Base-by-base conservation (phyloP, 495 filamentous ascomycete species). In the Podospora pseudopauciseta region DNA sequence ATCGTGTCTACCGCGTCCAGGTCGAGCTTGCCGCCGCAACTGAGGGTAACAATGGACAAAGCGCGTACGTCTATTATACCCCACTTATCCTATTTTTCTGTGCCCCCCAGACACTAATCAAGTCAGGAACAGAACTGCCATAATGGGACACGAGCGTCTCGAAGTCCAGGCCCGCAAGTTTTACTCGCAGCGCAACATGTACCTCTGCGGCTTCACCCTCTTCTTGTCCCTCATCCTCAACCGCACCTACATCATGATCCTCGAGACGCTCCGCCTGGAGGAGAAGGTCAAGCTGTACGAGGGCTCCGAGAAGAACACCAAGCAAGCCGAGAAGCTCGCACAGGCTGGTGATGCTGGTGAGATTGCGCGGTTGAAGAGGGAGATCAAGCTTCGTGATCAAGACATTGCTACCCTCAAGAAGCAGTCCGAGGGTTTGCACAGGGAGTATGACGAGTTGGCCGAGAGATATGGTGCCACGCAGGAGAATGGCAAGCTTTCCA, bases 181-280 rank as follows among this genome's bases (percentile, higher is more conserved):
- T 86, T 99, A 99, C 87, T 96, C 94, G 68, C 94, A 99, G 83
- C 94, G 95, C 77, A 99, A 99, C 88, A 97, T 99, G 96, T 99
- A 99, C 83, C 93, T 99, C 66, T 98, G 96, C 82, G 95, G 95
- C 73, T 99, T 99, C 85, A 99, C 95, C 0, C 90, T 98, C 68
- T 99, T 99, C 89, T 89, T 99, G 66, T 97, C 94, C 53, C 85
- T 99, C 58, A 98, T 99, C 81, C 92, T 99, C 76, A 98, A 99
- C 87, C 94, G 96, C 76, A 98, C 96, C 73, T 97, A 98, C 84
- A 89, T 88, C 75, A 93, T 98, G 92, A 98, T 97, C 76, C 87
- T 98, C 63, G 95, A 99, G 70, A 87, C 91, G 11, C 88, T 99
- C 67, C 92, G 92, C 68, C 91, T 99, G 28, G 94, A 99, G 82